Conservation (phyloP, 306 rosid genomes). For the Inga leiocalycina region DNA sequence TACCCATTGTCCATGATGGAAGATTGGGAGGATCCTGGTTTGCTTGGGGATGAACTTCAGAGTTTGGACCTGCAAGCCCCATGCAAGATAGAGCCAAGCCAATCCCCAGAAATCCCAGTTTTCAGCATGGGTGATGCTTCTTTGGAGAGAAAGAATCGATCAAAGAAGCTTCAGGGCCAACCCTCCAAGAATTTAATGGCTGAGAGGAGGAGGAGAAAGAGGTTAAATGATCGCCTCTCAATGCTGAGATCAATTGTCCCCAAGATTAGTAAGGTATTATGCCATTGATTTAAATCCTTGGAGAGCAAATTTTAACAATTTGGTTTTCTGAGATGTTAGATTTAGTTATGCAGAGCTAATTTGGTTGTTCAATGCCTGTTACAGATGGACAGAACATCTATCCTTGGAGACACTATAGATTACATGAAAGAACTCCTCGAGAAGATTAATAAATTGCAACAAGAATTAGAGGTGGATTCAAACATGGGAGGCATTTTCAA, state of each 20-base stretch:
- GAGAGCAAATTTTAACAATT: not conserved
- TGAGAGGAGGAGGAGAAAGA: slow-evolving; percentile 82
- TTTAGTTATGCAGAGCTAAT: not conserved
- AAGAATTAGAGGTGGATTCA: slow-evolving; percentile 54
- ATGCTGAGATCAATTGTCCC: slow-evolving; percentile 95
- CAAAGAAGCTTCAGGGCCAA: slow-evolving; percentile 75
- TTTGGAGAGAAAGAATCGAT: slow-evolving; percentile 46
- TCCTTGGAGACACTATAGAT: slow-evolving; percentile 83
- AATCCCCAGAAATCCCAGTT: slow-evolving; percentile 56
- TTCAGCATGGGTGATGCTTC: slow-evolving; percentile 46
- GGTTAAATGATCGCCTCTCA: slow-evolving; percentile 79
- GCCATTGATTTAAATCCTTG: not conserved
- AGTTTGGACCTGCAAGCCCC: slow-evolving; percentile 50
- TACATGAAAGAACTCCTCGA: slow-evolving; percentile 85
- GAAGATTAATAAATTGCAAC: slow-evolving; percentile 62
- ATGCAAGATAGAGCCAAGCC: slow-evolving; percentile 66
- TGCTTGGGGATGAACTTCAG: slow-evolving; percentile 63
- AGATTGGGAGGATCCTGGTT: slow-evolving; percentile 53
- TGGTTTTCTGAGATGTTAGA: not conserved
- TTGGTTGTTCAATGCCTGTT: slow-evolving; percentile 21
- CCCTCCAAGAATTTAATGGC: slow-evolving; percentile 97
- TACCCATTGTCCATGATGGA: slow-evolving; percentile 48
- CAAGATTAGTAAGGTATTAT: slow-evolving; percentile 83
- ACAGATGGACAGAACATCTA: slow-evolving; percentile 91
- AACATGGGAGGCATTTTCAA: slow-evolving; percentile 45